Evolutionary conservation across 495 filamentous ascomycete species (phyloP).

Genomic region (Ascodesmis nigricans): DNA sequence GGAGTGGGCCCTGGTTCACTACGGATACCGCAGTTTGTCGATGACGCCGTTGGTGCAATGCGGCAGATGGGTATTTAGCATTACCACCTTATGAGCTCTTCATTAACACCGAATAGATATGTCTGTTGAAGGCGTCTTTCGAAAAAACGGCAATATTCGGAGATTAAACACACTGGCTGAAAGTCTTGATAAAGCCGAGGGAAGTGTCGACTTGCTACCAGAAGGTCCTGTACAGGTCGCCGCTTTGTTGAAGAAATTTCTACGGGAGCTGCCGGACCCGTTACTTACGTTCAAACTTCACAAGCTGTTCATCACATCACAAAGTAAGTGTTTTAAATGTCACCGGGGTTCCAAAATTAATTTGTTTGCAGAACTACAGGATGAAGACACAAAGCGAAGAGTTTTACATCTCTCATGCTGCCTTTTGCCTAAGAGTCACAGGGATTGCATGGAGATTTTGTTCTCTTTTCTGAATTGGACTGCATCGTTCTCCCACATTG

Average conservation of each 20-base stretch:
- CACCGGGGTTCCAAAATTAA: not conserved
- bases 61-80: slow-evolving; percentile 50
- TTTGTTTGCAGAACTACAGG: slow-evolving; percentile 55
- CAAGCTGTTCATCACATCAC: slow-evolving; percentile 66
- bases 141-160: slow-evolving; percentile 95
- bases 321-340: slow-evolving; percentile 35
- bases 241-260: slow-evolving; percentile 83
- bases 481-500: slow-evolving; percentile 87
- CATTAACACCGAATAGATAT: slow-evolving; percentile 51
- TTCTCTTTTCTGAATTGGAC: slow-evolving; percentile 97
- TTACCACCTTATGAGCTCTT: no score
- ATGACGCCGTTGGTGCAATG: slow-evolving; percentile 84
- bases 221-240: slow-evolving; percentile 85
- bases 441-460: slow-evolving; percentile 84
- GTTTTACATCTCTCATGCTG: slow-evolving; percentile 85
- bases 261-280: slow-evolving; percentile 85
- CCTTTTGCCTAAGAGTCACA: slow-evolving; percentile 74
- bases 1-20: slow-evolving; percentile 82
- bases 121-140: slow-evolving; percentile 94
- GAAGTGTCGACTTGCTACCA: slow-evolving; percentile 56
- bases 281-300: slow-evolving; percentile 90
- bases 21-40: slow-evolving; percentile 67
- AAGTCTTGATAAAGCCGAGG: slow-evolving; percentile 56
- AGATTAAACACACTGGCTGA: slow-evolving; percentile 66
- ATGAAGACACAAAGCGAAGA: slow-evolving; percentile 59